Evolutionary conservation across 129 eudicot genomes (phyloP).

Genomic region (Solidago caesia): DNA sequence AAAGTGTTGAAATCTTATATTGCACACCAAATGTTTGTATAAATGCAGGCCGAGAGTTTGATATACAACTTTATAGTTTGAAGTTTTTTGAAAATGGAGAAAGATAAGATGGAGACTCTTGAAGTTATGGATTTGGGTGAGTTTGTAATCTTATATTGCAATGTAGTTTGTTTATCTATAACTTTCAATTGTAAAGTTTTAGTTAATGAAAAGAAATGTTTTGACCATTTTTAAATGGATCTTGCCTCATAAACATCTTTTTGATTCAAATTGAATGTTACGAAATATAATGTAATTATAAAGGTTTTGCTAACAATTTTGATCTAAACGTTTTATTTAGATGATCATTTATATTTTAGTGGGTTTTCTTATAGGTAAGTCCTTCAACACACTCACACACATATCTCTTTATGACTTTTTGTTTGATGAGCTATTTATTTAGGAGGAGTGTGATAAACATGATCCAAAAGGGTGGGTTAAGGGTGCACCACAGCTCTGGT

Average conservation of each 20-base stretch:
- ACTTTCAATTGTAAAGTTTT: constrained; percentile 1
- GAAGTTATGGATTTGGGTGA: constrained; percentile 49
- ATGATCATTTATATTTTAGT: too few species aligned
- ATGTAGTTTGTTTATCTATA: background rate
- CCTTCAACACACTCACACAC: too few species aligned
- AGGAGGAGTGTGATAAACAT: too few species aligned
- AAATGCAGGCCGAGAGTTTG: constrained; percentile 26
- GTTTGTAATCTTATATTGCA: constrained; percentile 2
- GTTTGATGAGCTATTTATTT: too few species aligned
- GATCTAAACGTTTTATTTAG: too few species aligned
- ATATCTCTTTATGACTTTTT: too few species aligned
- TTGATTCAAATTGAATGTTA: background rate
- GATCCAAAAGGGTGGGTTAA: constrained; percentile 35
- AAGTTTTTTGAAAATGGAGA: constrained; percentile 49
- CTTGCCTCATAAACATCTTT: background rate
- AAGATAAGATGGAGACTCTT: constrained; percentile 36
- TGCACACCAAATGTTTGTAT: constrained; percentile 36
- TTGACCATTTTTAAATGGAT: background rate
- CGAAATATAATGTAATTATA: background rate
- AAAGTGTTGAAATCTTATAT: constrained; percentile 24
- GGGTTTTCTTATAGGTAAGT: too few species aligned
- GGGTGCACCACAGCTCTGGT: constrained; percentile 72
- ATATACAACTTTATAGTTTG: background rate
- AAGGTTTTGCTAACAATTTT: background rate
- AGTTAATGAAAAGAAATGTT: constrained; percentile 5